phyloP scores from a whole-genome alignment of 139 green algal species.

The Tetradesmus lagerheimii region DNA sequence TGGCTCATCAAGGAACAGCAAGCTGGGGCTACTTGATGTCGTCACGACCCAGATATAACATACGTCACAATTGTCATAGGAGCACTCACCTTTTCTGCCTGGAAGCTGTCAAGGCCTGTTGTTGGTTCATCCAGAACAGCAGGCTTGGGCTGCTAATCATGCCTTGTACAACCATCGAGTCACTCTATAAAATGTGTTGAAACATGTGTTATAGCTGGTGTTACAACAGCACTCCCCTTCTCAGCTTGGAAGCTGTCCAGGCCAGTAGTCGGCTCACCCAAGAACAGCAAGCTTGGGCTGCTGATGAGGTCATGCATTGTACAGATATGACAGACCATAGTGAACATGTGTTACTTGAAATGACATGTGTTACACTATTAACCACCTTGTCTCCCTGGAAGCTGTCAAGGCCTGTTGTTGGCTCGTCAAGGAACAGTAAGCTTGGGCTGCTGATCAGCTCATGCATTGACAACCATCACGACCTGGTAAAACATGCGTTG shows the following conservation, averaged over 20 bases:
- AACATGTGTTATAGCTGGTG: too few species aligned
- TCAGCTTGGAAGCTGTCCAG: slow-evolving; percentile 89
- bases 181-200: too few species aligned
- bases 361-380: too few species aligned
- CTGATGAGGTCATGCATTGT: slow-evolving; percentile 84
- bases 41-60: too few species aligned
- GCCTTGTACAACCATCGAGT: too few species aligned
- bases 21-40: too few species aligned
- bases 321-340: too few species aligned
- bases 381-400: slow-evolving; percentile 84
- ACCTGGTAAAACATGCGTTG: too few species aligned
- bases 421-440: slow-evolving; percentile 89
- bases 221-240: slow-evolving; percentile 62
- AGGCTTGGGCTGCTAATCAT: too few species aligned
- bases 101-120: slow-evolving; percentile 89
- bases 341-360: too few species aligned
- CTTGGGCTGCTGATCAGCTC: slow-evolving; percentile 84
- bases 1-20: slow-evolving; percentile 87
- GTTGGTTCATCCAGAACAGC: slow-evolving; percentile 93
- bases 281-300: slow-evolving; percentile 75
- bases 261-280: slow-evolving; percentile 92
- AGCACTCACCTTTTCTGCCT: slow-evolving; percentile 76
- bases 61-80: neutral
- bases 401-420: slow-evolving; percentile 90
- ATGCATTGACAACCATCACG: neutral